Evolutionary conservation across 192 early-diverging fungal species (phyloP), one percentile per base, ranked within the genome.

Genomic region (Gamsiella multidivaricata): DNA sequence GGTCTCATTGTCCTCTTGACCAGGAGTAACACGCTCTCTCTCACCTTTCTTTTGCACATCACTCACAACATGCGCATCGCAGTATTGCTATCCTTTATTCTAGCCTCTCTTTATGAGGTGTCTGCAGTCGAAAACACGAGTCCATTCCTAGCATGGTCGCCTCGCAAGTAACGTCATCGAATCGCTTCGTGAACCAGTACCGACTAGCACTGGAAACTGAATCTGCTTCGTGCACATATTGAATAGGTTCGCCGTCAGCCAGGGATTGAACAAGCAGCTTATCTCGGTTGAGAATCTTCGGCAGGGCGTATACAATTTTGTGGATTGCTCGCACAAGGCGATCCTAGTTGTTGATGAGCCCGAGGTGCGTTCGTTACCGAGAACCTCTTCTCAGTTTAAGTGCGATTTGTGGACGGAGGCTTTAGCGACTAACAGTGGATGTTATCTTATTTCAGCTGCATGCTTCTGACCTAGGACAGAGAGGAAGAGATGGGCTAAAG

Each of bases 131-230:
- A 78, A 52, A 69, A 68, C 23, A 69, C 74, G 4, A 29, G 60
- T n/a, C 74, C 74, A 0, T 78, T 78, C 66, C 52, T 78, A 11
- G 74, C 74, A 36, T 78, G 65, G 60, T 78, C 74, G 5, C 65
- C 74, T 15, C 58, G 69, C 46, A 60, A 62, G 74, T 78, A 78
- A 58, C n/a, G 39, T 42, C 32, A 26, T 25, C 46, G 10, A 37
- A 2, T 22, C 11, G 8, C 31, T 3, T 18, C n/a, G n/a, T 12
- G 12, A 25, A 47, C 5, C 5, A 3, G 2, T 23, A 5, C 11
- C 8, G 51, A 65, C n/a, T 3, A 1, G 42, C 23, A 39, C 23
- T 11, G 37, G 18, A 17, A 31, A 11, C 36, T 56, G 23, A 50
- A 10, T 12, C 7, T 43, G 45, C 39, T 34, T 25, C n/a, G 18